Base-by-base conservation (phyloP, 2,329 filamentous ascomycete species). In the Cercospora janseana region DNA sequence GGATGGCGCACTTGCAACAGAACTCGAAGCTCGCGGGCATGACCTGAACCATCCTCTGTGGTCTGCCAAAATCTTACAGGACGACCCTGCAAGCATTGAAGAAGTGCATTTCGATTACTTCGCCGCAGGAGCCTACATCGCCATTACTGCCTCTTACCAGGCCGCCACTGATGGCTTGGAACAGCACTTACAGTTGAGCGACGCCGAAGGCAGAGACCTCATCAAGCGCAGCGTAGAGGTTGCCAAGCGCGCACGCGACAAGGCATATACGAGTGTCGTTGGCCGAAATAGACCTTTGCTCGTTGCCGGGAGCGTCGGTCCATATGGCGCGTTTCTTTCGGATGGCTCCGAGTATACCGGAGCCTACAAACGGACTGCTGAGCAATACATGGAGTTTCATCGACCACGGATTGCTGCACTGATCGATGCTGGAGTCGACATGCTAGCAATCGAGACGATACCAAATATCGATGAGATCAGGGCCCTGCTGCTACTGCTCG, bases 111-210 rank as follows among this genome's bases (percentile, higher is more conserved):
- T 68, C 15, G 69, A 72, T 54, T 76, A 75, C 60, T 76, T 64
- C 60, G 56, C 61, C 5, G 66, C 72, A 8, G 73, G 74, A 27
- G 72, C 74, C n/a, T 64, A 73, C 43, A 62, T 76, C 21, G 73
- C 71, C 8, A 76, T 73, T 57, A 76, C 74, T 24, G 67, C 73
- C 4, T 73, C 69, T 10, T 77, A 77, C 54, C 74, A 77, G 60
- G 72, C 74, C 2, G 70, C 69, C n/a, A 58, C 69, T 5, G 61
- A 61, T 2, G 74, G 74, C 4, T 60, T 77, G 4, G 38, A 55
- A 8, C 59, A 71, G 23, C 69, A 75, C 43, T 60, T 73, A 8
- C 54, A 55, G 1, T 31, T 73, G 26, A 58, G 49, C 26, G 62
- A 68, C 29, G 48, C 57, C 2, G 63, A 69, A 9, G 69, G 69